phyloP scores from a whole-genome alignment of 768 basidiomycete genomes.

The Chalciporus chontae region DNA sequence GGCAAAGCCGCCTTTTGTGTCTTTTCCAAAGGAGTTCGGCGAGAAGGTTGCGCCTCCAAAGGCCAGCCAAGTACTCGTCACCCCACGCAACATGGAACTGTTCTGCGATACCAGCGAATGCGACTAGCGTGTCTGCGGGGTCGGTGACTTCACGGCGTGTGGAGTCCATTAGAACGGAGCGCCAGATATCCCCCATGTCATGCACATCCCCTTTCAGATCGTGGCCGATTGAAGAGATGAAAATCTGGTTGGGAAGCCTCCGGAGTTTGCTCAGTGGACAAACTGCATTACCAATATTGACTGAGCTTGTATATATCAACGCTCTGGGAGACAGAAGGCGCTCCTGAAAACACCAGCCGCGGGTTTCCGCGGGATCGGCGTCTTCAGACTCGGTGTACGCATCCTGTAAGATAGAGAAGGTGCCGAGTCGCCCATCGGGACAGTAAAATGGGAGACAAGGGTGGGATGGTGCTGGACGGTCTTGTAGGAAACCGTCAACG shows the following conservation, averaged over 20 bases:
- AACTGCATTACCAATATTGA: not conserved
- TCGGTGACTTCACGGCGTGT: too few relatives aligned
- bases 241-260: not conserved
- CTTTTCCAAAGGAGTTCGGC: not conserved
- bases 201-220: too few relatives aligned
- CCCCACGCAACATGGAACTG: not conserved
- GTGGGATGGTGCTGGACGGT: not conserved
- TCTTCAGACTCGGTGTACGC: not conserved
- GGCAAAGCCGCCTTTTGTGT: not conserved
- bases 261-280: not conserved
- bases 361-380: not conserved
- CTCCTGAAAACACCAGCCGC: conserved; percentile 2
- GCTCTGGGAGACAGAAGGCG: not conserved
- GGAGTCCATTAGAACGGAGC: too few relatives aligned
- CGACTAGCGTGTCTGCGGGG: conserved; percentile 2
- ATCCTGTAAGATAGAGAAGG: not conserved
- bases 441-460: not conserved
- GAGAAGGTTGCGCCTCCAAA: not conserved
- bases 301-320: not conserved
- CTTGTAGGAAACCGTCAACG: not conserved
- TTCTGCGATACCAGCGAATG: not conserved
- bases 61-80: not conserved
- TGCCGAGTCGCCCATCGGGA: not conserved
- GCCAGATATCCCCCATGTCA: too few relatives aligned
- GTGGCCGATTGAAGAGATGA: not conserved